Evolutionary conservation across 2,329 filamentous ascomycete species (phyloP).

Genomic region (Trichoderma oligosporum): DNA sequence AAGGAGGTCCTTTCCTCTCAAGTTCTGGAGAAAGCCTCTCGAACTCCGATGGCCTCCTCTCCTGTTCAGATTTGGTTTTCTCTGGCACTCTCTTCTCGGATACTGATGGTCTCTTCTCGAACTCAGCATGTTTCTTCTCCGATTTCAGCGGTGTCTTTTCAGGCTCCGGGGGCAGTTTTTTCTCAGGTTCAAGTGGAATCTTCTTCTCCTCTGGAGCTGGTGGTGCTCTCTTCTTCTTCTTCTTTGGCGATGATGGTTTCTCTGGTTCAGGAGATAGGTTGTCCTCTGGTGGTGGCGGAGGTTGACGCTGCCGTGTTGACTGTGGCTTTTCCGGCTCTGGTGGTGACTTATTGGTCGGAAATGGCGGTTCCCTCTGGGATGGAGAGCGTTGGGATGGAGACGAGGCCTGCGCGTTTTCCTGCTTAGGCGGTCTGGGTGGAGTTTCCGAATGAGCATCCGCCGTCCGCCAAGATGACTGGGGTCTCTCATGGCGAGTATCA

Average conservation of each 20-base stretch:
- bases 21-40: background rate
- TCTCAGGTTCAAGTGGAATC: background rate
- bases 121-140: background rate
- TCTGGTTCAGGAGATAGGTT: slow-evolving; percentile 24
- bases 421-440: slow-evolving; percentile 3
- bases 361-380: slow-evolving; percentile 16
- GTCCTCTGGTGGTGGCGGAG: slow-evolving; percentile 25
- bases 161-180: background rate
- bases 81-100: background rate
- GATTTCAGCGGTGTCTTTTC: slow-evolving; percentile 6
- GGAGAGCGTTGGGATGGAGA: slow-evolving; percentile 16
- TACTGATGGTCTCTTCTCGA: background rate
- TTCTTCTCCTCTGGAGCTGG: slow-evolving; percentile 6
- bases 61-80: background rate
- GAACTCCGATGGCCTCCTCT: background rate
- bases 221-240: slow-evolving; percentile 3
- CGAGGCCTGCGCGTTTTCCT: background rate
- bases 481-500: slow-evolving; percentile 17
- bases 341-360: background rate
- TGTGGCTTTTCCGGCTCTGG: slow-evolving; percentile 22
- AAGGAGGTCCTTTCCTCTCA: slow-evolving; percentile 1
- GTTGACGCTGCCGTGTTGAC: slow-evolving; percentile 22
- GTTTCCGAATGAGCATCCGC: slow-evolving; percentile 3
- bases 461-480: slow-evolving; percentile 10
- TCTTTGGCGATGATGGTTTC: slow-evolving; percentile 21